Evolutionary conservation across 2,329 filamentous ascomycete genomes (phyloP), one percentile per base, ranked within the genome.

Genomic region (Dothistroma pini): DNA sequence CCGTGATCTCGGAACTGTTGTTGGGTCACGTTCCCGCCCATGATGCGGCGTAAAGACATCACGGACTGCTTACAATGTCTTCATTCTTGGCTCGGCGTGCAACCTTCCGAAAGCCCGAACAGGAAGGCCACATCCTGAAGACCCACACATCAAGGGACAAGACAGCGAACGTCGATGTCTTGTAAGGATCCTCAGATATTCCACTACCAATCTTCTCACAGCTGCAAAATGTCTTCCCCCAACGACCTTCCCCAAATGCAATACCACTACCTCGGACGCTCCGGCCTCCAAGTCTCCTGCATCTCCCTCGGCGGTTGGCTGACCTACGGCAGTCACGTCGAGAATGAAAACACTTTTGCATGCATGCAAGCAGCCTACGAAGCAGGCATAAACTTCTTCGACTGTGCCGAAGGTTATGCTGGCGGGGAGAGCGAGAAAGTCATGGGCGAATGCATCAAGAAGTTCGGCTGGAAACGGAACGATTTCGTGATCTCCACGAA

Each of bases 241-340:
- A 51, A 10, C 12, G 48, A 51, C 11, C 48, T 51, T 5, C 48
- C 48, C 21, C 29, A 51, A 31, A 51, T 51, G 48, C 48, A 51
- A 29, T 51, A 51, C 69, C 76, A 79, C 63, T 74, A 78, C 66
- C 73, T 81, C 9, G 79, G 78, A n/a, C 77, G 77, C 4, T 75
- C 75, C 48, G 80, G 80, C 57, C 73, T 82, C 38, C 81, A 81
- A 71, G 80, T 81, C 31, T 80, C 77, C n/a, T 75, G 80, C 62
- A 72, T 82, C 61, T 80, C 78, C n/a, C 74, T 81, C 5, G 80
- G 80, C 19, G 79, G 75, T 22, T 77, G 74, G 74, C 68, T 75
- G 61, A 81, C 79, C 6, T 80, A 80, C 54, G 80, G 80, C 56
- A 79, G 79, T 10, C 48, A 51, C 41, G 81, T 79, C 2, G 79